phyloP scores from a whole-genome alignment of 495 filamentous ascomycete species.

The Daldinia vernicosa region DNA sequence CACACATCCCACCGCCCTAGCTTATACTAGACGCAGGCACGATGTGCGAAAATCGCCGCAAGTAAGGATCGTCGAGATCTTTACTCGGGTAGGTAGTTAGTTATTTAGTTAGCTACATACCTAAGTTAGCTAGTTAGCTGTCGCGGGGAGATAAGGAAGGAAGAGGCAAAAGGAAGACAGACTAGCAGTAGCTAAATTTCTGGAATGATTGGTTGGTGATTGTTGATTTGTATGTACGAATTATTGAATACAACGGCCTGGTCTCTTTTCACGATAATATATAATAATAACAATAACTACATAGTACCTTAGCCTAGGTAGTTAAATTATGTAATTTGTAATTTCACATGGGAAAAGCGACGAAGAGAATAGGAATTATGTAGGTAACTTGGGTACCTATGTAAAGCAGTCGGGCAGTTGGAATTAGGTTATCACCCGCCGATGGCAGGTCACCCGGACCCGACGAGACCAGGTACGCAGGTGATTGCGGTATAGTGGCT shows the following conservation, averaged over 20 bases:
- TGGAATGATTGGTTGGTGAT: too few relatives aligned
- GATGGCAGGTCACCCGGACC: slow-evolving; percentile 29
- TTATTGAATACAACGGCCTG: too few relatives aligned
- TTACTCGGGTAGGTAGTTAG: neutral
- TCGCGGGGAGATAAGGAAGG: too few relatives aligned
- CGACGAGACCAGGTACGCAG: slow-evolving; percentile 7
- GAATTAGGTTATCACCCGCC: slow-evolving; percentile 34
- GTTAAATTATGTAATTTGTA: neutral
- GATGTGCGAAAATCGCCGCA: neutral
- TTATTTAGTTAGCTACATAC: neutral
- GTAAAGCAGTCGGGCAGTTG: slow-evolving; percentile 13
- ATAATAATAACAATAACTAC: too few relatives aligned
- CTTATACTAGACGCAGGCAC: neutral
- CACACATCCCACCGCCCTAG: too few relatives aligned
- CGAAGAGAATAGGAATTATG: neutral
- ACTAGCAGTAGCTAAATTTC: too few relatives aligned
- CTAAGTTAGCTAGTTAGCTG: neutral
- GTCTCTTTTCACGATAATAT: too few relatives aligned
- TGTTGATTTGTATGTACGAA: too few relatives aligned
- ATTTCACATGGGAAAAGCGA: slow-evolving; percentile 13
- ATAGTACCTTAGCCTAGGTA: neutral
- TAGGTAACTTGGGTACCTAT: too few relatives aligned
- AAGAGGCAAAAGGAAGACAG: too few relatives aligned
- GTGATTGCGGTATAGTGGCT: slow-evolving; percentile 13
- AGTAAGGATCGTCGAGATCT: neutral